Base-by-base conservation (phyloP, 2,329 filamentous ascomycete genomes). In the Cladosporium phlei region DNA sequence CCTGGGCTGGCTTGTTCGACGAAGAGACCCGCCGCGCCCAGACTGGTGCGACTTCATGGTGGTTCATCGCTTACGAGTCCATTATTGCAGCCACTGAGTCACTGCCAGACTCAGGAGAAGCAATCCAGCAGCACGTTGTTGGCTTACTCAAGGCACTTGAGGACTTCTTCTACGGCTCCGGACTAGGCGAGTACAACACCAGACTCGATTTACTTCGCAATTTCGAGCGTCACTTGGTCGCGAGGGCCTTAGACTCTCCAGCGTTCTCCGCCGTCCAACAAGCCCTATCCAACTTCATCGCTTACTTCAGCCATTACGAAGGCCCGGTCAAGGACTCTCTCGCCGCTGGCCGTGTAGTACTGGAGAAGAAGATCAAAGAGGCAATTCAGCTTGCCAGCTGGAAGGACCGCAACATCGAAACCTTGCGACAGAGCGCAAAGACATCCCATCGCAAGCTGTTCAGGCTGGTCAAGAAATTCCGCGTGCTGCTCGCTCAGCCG, bases 361-460 rank as follows among this genome's bases (percentile, higher is more conserved):
- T 97, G n/a, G 91, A 97, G 64, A 95, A 89, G 67, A 82, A 88
- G 48, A 88, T 97, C 77, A 91, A 86, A 63, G 87, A 97, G 56
- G 83, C 96, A n/a, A 78, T 98, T 12, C 80, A 95, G 43, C 73
- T 98, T 57, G 89, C 90, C 6, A 96, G 89, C 66, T 98, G 94
- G 94, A 96, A 95, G 65, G 93, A 98, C 57, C 95, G 88, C 17
- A 98, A 97, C 59, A 94, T 98, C 52, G 84, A 85, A 38, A 87
- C 88, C 1, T 72, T 98, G 12, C 80, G 84, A 55, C 89, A 96
- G 61, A 97, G 91, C 65, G 89, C 93, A 1, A 84, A 85, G 58
- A 85, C 84, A 50, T 96, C 90, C 16, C 93, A 98, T 62, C 81
- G 85, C 59, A 96, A 95, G 66, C 77, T 98, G 2, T 95, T 95